phyloP scores from a whole-genome alignment of 257 asterid species.

The Primulina tabacum region DNA sequence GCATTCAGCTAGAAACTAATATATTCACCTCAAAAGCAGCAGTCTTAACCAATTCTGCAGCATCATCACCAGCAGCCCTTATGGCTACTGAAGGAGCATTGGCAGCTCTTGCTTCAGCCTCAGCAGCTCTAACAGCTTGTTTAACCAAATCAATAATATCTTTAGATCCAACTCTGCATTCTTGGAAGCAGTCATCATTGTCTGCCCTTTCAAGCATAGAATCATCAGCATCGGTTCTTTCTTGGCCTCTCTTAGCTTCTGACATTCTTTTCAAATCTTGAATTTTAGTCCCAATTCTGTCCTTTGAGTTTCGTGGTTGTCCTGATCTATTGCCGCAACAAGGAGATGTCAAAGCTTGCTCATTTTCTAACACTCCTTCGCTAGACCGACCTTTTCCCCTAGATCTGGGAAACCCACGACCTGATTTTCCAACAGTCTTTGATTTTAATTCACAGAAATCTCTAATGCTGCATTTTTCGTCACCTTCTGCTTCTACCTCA shows the following conservation, averaged over 20 bases:
- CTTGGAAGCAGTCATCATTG: conserved; percentile 83
- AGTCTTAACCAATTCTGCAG: conserved; percentile 92
- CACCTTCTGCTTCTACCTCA: conserved; percentile 60
- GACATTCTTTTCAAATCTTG: conserved; percentile 47
- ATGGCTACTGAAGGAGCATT: conserved; percentile 86
- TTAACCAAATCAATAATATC: conserved; percentile 75
- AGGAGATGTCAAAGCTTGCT: conserved; percentile 64
- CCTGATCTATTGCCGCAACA: conserved; percentile 69
- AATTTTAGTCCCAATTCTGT: conserved; percentile 47
- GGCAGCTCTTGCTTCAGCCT: conserved; percentile 92
- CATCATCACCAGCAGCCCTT: conserved; percentile 95
- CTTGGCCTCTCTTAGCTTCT: conserved; percentile 52
- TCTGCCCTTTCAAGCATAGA: conserved; percentile 66
- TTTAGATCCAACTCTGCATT: conserved; percentile 73
- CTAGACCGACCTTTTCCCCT: conserved; percentile 63
- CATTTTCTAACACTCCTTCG: conserved; percentile 67
- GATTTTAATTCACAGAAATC: conserved; percentile 58
- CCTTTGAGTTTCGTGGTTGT: conserved; percentile 53
- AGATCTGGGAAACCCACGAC: conserved; percentile 55
- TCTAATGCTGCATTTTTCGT: conserved; percentile 47
- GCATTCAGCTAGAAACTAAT: conserved; percentile 23
- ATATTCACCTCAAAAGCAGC: conserved; percentile 85
- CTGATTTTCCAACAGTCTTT: conserved; percentile 56
- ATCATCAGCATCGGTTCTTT: conserved; percentile 36
- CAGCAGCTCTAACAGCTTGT: conserved; percentile 94